Base-by-base conservation (phyloP, 106 monocot genomes). In the Narthecium ossifragum region DNA sequence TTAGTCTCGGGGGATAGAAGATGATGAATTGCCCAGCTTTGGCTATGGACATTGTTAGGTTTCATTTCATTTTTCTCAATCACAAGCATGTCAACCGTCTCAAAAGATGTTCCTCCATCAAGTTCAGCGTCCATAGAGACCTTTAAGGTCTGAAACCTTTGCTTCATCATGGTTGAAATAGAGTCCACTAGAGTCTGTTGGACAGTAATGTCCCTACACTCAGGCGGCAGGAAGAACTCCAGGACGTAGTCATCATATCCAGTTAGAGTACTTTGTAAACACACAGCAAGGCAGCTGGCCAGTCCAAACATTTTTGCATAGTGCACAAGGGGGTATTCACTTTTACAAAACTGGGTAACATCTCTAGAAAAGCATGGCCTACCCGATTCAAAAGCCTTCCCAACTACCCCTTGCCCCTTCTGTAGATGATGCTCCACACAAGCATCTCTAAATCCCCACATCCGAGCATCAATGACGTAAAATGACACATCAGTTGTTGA, bases 401-500 rank as follows among this genome's bases (percentile, higher is more conserved):
- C 93, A 51, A 76, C 71, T 29, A 89, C 83, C 17, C 93, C 93
- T 65, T 94, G 93, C 27, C 83, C 85, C 60, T 75, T 89, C 60
- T 85, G 75, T 37, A 94, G 59, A 60, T 85, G 88, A 70, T 89
- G 93, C 18, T 94, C 93, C 0, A 72, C 53, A 64, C 93, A 94
- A 17, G 93, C 93, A 64, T 89, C 85, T 38, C 85, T 73, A 25
- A 94, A 94, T 6, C 93, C 80, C 93, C 85, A 83, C 70, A 80
- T 64, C 8, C 55, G 68, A 57, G 80, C 66, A 78, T 94, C 89
- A 29, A 83, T 63, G 31, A 89, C 71, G 57, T 85, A 75, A 54
- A 76, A 85, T 36, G 93, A 85, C 24, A 75, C 74, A 67, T 89
- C 82, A 56, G 79, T 82, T 21, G 89, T 83, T 54, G 89, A 89